phyloP scores from a whole-genome alignment of 768 basidiomycete genomes.

The Melanogaster broomeanus region DNA sequence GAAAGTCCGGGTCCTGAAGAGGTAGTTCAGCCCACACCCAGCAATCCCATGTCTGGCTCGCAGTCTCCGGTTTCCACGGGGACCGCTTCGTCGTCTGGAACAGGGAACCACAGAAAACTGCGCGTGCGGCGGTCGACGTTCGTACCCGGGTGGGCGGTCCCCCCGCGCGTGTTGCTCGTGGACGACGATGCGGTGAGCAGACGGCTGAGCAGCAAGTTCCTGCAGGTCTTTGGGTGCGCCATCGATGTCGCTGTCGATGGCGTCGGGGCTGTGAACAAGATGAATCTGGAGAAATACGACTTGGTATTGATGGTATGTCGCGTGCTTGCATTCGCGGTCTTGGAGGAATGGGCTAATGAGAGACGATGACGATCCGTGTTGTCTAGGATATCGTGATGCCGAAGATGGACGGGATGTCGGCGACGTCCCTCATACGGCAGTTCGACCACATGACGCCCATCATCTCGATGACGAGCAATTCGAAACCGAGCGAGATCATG shows the following conservation, averaged over 20 bases:
- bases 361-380: background rate
- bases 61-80: slow-evolving; percentile 17
- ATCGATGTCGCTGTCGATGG: slow-evolving; percentile 96
- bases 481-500: slow-evolving; percentile 90
- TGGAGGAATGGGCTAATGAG: background rate
- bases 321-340: slow-evolving; percentile 3
- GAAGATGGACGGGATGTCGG: slow-evolving; percentile 83
- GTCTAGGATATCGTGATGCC: slow-evolving; percentile 93
- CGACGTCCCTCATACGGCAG: slow-evolving; percentile 90
- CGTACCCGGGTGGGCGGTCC: slow-evolving; percentile 89
- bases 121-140: slow-evolving; percentile 77
- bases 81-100: slow-evolving; percentile 7
- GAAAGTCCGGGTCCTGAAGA: slow-evolving; percentile 37
- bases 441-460: slow-evolving; percentile 96
- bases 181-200: slow-evolving; percentile 95
- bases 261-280: slow-evolving; percentile 89
- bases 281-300: slow-evolving; percentile 96
- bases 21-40: slow-evolving; percentile 41
- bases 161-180: slow-evolving; percentile 88
- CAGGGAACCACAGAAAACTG: slow-evolving; percentile 42
- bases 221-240: slow-evolving; percentile 94
- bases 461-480: slow-evolving; percentile 97
- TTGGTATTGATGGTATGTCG: slow-evolving; percentile 86
- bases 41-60: slow-evolving; percentile 20
- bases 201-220: slow-evolving; percentile 86